A percentile compares a stretch with the other conserved stretches of the same genome.
Evolutionary conservation across 176 grass and related monocot species (phyloP).

Genomic region (Carex cristatella): DNA sequence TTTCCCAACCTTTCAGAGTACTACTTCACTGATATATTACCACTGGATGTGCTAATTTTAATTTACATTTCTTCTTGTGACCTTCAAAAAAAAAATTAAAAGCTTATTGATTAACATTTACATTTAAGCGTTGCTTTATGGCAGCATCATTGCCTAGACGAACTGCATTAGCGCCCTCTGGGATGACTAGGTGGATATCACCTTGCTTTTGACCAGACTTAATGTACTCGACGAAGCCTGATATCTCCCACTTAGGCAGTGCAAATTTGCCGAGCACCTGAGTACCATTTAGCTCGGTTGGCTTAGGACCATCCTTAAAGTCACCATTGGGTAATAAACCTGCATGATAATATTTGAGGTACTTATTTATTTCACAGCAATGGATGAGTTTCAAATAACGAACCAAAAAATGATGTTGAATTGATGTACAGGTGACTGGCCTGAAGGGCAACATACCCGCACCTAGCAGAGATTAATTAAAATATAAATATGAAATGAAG

Average conservation of each 20-base stretch:
- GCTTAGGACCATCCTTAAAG: slow-evolving; percentile 56
- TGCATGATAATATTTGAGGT: slow-evolving; percentile 16
- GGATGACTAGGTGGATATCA: slow-evolving; percentile 77
- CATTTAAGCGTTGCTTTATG: slow-evolving; percentile 49
- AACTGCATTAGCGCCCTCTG: slow-evolving; percentile 54
- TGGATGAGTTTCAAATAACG: background rate
- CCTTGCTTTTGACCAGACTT: slow-evolving; percentile 80
- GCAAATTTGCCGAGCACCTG: slow-evolving; percentile 39
- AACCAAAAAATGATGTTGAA: background rate
- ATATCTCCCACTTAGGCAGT: slow-evolving; percentile 53
- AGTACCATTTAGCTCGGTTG: slow-evolving; percentile 56
- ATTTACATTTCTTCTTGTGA: background rate
- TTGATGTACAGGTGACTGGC: background rate
- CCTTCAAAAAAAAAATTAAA: background rate
- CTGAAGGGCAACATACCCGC: background rate
- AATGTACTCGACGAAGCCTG: slow-evolving; percentile 88
- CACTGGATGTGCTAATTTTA: background rate
- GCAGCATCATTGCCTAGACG: slow-evolving; percentile 86
- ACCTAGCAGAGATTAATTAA: background rate
- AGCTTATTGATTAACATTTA: slow-evolving; percentile 1
- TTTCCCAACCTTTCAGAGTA: background rate
- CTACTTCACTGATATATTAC: background rate
- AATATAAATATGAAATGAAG: background rate
- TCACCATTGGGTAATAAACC: slow-evolving; percentile 77
- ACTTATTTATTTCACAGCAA: background rate